A percentile compares a stretch with the other conserved stretches of the same genome.
phyloP scores from a whole-genome alignment of 106 monocot genomes.

The Hemerocallis citrina region DNA sequence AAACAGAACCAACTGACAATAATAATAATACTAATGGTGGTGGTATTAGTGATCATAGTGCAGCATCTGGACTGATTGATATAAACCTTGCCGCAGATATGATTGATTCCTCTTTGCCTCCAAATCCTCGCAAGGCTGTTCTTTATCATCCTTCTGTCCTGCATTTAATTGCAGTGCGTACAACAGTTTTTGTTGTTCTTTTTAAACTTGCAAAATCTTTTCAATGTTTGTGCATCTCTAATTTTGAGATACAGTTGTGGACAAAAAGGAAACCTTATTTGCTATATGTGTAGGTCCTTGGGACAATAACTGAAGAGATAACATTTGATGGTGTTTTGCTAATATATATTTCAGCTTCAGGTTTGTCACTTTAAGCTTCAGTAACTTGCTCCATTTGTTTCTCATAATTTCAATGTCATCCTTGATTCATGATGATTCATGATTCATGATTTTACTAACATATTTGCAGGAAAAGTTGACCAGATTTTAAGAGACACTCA shows the following conservation, averaged over 20 bases:
- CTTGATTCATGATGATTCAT: constrained; percentile 3
- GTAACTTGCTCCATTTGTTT: not conserved
- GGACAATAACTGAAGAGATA: constrained; percentile 70
- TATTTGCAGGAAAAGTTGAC: constrained; percentile 45
- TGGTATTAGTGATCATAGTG: constrained; percentile 66
- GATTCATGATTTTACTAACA: constrained; percentile 4
- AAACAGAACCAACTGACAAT: constrained; percentile 49
- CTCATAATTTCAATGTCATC: not conserved
- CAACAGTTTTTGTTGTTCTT: not conserved
- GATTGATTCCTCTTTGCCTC: constrained; percentile 72
- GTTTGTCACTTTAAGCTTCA: constrained; percentile 26
- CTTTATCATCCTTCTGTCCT: constrained; percentile 76
- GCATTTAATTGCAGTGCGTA: constrained; percentile 77
- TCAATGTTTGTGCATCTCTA: too few relatives aligned
- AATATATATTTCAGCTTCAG: constrained; percentile 89
- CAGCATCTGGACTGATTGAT: constrained; percentile 75
- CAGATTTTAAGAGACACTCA: constrained; percentile 24
- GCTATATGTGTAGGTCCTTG: constrained; percentile 48
- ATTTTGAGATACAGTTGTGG: not conserved
- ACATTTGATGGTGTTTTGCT: constrained; percentile 67
- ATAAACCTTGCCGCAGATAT: constrained; percentile 84
- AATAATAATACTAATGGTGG: too few relatives aligned
- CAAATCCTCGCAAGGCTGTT: constrained; percentile 77
- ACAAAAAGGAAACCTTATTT: not conserved
- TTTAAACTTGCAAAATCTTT: not conserved